Base-by-base conservation (phyloP, 331 rosid species). In the Malus hybrid region DNA sequence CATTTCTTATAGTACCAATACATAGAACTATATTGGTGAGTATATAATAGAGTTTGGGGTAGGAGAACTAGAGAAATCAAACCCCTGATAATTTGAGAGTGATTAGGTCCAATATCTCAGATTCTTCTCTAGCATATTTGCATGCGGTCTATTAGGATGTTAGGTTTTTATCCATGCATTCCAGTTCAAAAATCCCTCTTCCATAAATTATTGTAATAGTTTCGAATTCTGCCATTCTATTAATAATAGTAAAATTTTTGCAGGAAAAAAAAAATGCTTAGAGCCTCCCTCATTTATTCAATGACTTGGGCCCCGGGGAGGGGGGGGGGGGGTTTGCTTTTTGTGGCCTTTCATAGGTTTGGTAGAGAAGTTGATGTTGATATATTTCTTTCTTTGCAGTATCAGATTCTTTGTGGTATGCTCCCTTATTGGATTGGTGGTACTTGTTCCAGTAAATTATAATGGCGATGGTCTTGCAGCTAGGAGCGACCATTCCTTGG, bases 401-500 rank as follows among this genome's bases (percentile, higher is more conserved):
- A 87, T 93, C 68, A 89, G 87, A 70, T 86, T 91, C 79, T 91
- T 89, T 81, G 55, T 78, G 11, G 93, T 90, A 46, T 87, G 93
- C 78, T 83, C 96, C 70, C 70, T 93, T 73, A 77, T 91, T 80
- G 97, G 98, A 63, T 71, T 91, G 80, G 75, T 66, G 72, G 78
- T 89, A 26, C 94, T 93, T 82, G 77, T 90, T 69, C 98, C 97
- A 1, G 68, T 87, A 26, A 93, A 93, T 80, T 91, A 86, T 67
- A 75, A 75, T 32, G 86, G 81, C 46, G 73, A 28, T 28, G 29
- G 77, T 72, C 82, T 15, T 67, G 52, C 57, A 15, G 72, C 32
- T 24, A 77, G 36, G 55, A 82, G 63, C 48, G 53, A 74, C 78
- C 83, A 82, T 81, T 79, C 98, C 60, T 72, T 85, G 86, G 97